phyloP scores from a whole-genome alignment of 2,329 filamentous ascomycete genomes.

The Gaeumannomyces tritici region DNA sequence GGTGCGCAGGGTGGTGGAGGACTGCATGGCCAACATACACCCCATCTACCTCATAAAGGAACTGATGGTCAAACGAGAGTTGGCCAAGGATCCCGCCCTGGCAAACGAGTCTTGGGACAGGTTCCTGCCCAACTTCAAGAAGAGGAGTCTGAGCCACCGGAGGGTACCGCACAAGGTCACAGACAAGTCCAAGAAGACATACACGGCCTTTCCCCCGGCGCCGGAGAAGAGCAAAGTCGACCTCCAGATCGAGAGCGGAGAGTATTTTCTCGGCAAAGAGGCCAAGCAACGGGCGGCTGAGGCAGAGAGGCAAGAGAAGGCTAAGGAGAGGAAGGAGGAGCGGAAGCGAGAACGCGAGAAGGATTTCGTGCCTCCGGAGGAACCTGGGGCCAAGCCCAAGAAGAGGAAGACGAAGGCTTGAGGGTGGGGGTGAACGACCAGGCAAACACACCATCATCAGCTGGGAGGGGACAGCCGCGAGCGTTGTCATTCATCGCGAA shows the following conservation, averaged over 20 bases:
- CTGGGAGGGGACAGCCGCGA: background rate
- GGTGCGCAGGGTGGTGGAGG: constrained; percentile 77
- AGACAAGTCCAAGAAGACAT: constrained; percentile 88
- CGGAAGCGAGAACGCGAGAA: constrained; percentile 77
- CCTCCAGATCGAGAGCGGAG: constrained; percentile 92
- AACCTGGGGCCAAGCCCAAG: constrained; percentile 54
- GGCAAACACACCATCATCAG: background rate
- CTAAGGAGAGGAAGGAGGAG: constrained; percentile 79
- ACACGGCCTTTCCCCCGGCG: constrained; percentile 93
- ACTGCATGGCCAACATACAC: constrained; percentile 96
- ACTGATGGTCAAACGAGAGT: constrained; percentile 75
- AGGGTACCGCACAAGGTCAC: constrained; percentile 74
- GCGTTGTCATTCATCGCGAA: background rate
- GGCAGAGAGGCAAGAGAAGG: constrained; percentile 74
- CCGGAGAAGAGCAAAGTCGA: constrained; percentile 99
- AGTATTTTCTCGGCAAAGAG: constrained; percentile 91
- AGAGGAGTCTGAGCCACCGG: constrained; percentile 77
- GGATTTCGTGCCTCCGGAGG: constrained; percentile 81
- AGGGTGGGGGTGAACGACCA: background rate
- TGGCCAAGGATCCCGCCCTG: constrained; percentile 72
- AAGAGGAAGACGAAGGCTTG: constrained; percentile 46
- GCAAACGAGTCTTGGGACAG: constrained; percentile 89
- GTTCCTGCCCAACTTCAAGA: constrained; percentile 96
- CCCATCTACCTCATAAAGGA: constrained; percentile 75
- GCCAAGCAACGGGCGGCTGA: constrained; percentile 77